Evolutionary conservation across 495 filamentous ascomycete genomes (phyloP).

Genomic region (Aspergillus olivimuriae): DNA sequence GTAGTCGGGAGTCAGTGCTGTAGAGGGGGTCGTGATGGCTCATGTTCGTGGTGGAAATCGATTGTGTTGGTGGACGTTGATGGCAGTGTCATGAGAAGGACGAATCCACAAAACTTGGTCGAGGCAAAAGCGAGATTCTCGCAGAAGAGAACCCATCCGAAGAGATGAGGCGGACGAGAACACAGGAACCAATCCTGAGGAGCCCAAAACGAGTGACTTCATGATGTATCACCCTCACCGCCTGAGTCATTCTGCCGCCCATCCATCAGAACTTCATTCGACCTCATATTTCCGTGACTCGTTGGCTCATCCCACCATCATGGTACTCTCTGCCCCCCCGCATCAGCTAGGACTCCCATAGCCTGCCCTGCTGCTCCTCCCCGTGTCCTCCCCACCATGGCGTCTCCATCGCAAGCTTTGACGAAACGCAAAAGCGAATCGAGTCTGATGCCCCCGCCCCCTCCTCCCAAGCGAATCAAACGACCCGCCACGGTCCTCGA

Average conservation of each 20-base stretch:
- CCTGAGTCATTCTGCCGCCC: constrained; percentile 3
- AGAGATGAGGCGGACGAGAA: too few species aligned
- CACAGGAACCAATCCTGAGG: too few species aligned
- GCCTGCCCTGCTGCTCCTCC: not conserved
- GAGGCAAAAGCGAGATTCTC: too few species aligned
- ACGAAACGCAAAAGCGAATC: constrained; percentile 47
- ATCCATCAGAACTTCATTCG: too few species aligned
- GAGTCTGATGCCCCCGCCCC: constrained; percentile 85
- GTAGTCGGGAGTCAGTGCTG: too few species aligned
- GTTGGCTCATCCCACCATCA: not conserved
- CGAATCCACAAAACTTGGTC: too few species aligned
- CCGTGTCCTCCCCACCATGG: constrained; percentile 6
- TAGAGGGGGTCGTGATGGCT: too few species aligned
- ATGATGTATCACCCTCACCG: not conserved
- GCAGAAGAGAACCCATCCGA: too few species aligned
- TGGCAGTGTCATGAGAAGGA: too few species aligned
- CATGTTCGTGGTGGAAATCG: too few species aligned
- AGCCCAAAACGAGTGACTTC: too few species aligned
- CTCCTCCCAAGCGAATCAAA: constrained; percentile 86
- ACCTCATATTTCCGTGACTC: not conserved
- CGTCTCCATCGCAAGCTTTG: constrained; percentile 26
- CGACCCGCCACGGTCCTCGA: constrained; percentile 83
- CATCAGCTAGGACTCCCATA: not conserved
- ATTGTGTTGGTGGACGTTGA: too few species aligned
- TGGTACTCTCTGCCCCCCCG: not conserved